These are phyloP conservation scores for Solanum hybrid DNA, from an alignment of 305 asterid species.

Conservation along the genomic window DNA sequence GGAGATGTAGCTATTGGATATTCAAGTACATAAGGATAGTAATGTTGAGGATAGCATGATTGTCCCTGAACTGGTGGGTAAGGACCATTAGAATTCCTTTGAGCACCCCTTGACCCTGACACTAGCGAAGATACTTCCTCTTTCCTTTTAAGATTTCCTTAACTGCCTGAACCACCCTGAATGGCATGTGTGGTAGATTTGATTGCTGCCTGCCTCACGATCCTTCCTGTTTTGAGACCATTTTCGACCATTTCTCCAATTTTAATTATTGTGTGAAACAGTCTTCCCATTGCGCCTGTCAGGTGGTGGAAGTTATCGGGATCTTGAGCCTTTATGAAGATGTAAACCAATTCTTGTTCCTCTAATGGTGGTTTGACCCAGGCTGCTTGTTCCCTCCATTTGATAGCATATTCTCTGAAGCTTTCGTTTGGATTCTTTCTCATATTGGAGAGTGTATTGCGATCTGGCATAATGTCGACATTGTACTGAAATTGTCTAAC, in stretches of 20 bases:
- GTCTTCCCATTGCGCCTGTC: not conserved
- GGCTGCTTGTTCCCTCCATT: too few relatives aligned
- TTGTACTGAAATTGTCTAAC: not conserved
- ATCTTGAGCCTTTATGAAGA: not conserved
- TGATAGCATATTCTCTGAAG: too few relatives aligned
- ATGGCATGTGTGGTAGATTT: too few relatives aligned
- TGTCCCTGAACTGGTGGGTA: not conserved
- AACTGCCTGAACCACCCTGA: too few relatives aligned
- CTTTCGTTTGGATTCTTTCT: too few relatives aligned
- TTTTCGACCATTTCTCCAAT: not conserved
- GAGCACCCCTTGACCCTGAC: not conserved
- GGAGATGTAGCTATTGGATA: not conserved
- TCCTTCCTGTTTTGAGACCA: too few relatives aligned
- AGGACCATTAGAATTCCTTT: not conserved
- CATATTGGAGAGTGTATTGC: not conserved
- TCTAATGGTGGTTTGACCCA: too few relatives aligned
- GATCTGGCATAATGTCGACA: not conserved
- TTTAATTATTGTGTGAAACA: not conserved
- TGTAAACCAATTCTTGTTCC: too few relatives aligned
- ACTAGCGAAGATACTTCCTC: not conserved
- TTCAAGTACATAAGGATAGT: not conserved
- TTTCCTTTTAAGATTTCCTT: too few relatives aligned
- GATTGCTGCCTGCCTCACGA: too few relatives aligned
- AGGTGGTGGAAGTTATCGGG: not conserved
- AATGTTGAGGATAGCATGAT: not conserved